phyloP scores from a whole-genome alignment of 257 asterid genomes.

The Gentiana macrophylla region DNA sequence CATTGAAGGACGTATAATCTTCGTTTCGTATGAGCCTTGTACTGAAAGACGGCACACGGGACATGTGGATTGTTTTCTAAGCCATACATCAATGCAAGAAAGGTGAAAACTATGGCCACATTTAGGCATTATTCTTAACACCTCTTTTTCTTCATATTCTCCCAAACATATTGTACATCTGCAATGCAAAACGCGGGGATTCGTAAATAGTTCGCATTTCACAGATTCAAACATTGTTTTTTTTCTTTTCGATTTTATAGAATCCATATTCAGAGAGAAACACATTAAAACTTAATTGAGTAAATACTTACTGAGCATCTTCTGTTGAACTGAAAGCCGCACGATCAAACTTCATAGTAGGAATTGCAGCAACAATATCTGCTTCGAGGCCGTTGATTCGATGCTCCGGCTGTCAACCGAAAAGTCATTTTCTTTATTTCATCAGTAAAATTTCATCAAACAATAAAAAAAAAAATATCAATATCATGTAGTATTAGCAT shows the following conservation, averaged over 20 bases:
- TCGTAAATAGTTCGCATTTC: conserved; percentile 5
- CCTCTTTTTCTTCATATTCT: conserved; percentile 75
- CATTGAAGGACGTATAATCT: conserved; percentile 21
- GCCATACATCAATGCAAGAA: conserved; percentile 82
- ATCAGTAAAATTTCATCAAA: background rate
- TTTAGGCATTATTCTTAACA: conserved; percentile 70
- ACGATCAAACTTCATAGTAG: conserved; percentile 61
- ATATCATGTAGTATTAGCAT: too few relatives aligned
- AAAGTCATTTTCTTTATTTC: background rate
- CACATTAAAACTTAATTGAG: background rate
- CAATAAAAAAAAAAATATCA: background rate
- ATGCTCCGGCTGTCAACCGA: conserved; percentile 50
- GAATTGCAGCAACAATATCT: conserved; percentile 71
- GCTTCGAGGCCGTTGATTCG: conserved; percentile 64
- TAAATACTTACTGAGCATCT: conserved; percentile 69
- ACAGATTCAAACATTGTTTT: too few relatives aligned
- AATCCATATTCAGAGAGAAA: too few relatives aligned
- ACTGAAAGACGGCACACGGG: conserved; percentile 83
- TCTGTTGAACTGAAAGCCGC: conserved; percentile 64
- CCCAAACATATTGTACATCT: conserved; percentile 73
- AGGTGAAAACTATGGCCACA: conserved; percentile 85
- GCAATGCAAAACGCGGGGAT: conserved; percentile 14
- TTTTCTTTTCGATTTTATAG: too few relatives aligned
- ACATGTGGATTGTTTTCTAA: conserved; percentile 72
- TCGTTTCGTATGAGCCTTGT: conserved; percentile 34